Base-by-base conservation (phyloP, 2,329 filamentous ascomycete genomes). In the Pseudogymnoascus sp. region DNA sequence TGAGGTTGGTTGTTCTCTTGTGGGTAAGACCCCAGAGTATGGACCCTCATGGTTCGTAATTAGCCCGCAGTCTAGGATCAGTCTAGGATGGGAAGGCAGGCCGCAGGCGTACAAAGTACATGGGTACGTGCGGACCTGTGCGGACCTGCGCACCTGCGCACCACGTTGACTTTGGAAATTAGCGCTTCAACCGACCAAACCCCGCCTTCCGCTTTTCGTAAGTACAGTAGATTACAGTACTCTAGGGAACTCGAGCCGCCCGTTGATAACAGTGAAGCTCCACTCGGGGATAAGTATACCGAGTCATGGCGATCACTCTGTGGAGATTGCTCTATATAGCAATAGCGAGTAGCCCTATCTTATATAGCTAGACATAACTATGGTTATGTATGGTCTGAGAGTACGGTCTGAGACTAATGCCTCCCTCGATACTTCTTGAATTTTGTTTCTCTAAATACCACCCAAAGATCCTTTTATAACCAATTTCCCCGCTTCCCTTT, bases 101-200 rank as follows among this genome's bases (percentile, higher is more conserved):
- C 49, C 49, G 25, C 49, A 56, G 49, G 12, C 28, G 49, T 56
- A 56, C 49, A 5, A 5, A 31, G 49, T 56, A 49, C 43, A 49
- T 46, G 12, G 43, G 43, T 46, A 49, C 21, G 21, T 53, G 46
- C 14, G 46, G 7, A 53, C 42, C 43, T 49, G 43, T 8, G 28
- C 8, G 21, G 21, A 31, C 28, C 37, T 34, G 14, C 21, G 6
- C 42, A 46, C 42, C 42, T 46, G 18, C 49, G 49, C 28, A 56
- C 49, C 49, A 56, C 49, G 28, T 36, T 34, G 49, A 21, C 23
- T 28, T 28, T 36, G 49, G 49, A 34, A 56, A 56, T 56, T 56
- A 56, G 49, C 49, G 49, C 49, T 56, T 36, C 28, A 56, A 56
- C 49, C 23, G 49, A 56, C 49, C 28, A 56, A 56, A 56, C 49